A percentile compares a stretch with the other conserved stretches of the same genome.
These are phyloP conservation scores for Wickerhamiella pararugosa DNA, from an alignment of 1,139 yeast species.

Conservation along the genomic window DNA sequence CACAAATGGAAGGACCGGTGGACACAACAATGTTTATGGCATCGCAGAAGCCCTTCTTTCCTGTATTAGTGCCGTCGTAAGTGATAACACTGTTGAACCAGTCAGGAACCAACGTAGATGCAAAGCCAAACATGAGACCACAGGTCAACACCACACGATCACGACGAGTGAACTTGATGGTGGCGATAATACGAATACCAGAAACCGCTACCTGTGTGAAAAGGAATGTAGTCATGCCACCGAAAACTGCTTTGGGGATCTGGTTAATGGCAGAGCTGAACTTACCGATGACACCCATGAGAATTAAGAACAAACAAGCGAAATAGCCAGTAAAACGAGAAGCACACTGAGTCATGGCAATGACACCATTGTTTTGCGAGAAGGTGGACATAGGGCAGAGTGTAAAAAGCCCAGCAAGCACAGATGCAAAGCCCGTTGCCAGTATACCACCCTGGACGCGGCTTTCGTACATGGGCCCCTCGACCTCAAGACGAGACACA, in stretches of 20 bases:
- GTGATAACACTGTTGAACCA: conserved; percentile 73
- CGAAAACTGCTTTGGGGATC: conserved; percentile 71
- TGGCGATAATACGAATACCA: conserved; percentile 65
- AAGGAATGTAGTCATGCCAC: conserved; percentile 84
- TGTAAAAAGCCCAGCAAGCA: conserved; percentile 47
- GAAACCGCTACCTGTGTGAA: conserved; percentile 82
- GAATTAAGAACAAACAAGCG: conserved; percentile 66
- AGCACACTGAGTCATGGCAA: conserved; percentile 80
- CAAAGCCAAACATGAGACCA: conserved; percentile 61
- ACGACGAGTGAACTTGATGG: conserved; percentile 67
- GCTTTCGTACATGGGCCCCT: conserved; percentile 65
- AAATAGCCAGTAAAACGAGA: conserved; percentile 74
- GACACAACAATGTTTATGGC: conserved; percentile 75
- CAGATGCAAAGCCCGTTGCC: conserved; percentile 61
- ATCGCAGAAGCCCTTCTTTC: conserved; percentile 54
- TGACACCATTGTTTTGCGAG: conserved; percentile 90
- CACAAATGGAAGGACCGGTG: conserved; percentile 75
- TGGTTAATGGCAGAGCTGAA: conserved; percentile 81
- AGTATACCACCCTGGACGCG: conserved; percentile 84
- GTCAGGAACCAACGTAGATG: conserved; percentile 53
- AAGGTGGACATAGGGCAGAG: conserved; percentile 80
- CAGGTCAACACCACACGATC: conserved; percentile 75
- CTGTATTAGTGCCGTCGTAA: conserved; percentile 48
- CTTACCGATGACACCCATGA: conserved; percentile 79
- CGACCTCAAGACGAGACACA: conserved; percentile 69